A percentile compares a stretch with the other conserved stretches of the same genome.
phyloP scores from a whole-genome alignment of 1,284 basidiomycete species.

The Omphalotus olearius region DNA sequence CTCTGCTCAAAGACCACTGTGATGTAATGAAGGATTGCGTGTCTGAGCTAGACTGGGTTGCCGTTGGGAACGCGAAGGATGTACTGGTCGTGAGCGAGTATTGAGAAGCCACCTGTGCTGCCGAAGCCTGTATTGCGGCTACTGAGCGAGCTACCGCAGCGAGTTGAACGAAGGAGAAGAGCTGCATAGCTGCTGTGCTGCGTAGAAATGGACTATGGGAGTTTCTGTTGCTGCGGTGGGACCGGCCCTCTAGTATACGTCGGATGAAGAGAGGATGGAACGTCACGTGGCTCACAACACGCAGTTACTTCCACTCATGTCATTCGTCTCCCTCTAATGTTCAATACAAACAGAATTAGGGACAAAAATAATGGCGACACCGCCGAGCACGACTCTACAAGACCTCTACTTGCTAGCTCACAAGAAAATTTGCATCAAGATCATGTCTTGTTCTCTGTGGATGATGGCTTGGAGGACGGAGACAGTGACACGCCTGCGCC shows the following conservation, averaged over 20 bases:
- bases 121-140: constrained; percentile 22
- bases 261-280: too few relatives aligned
- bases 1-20: constrained; percentile 58
- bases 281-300: background rate
- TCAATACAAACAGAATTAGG: constrained; percentile 9
- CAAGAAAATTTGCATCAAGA: constrained; percentile 15
- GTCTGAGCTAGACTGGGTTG: constrained; percentile 47
- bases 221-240: too few relatives aligned
- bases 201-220: background rate
- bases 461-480: constrained; percentile 38
- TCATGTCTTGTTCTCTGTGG: constrained; percentile 41
- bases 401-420: constrained; percentile 8
- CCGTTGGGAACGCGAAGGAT: constrained; percentile 59
- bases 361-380: constrained; percentile 20
- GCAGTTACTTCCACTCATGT: constrained; percentile 1
- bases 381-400: constrained; percentile 19
- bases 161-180: constrained; percentile 4
- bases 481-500: constrained; percentile 17
- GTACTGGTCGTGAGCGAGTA: constrained; percentile 62
- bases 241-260: too few relatives aligned
- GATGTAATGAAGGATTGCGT: constrained; percentile 51
- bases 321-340: constrained; percentile 3
- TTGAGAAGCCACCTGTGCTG: constrained; percentile 43
- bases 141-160: constrained; percentile 12
- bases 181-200: background rate